Evolutionary conservation across 768 basidiomycete genomes (phyloP), one percentile per base, ranked within the genome.

Genomic region (Antrodiella citrinella): DNA sequence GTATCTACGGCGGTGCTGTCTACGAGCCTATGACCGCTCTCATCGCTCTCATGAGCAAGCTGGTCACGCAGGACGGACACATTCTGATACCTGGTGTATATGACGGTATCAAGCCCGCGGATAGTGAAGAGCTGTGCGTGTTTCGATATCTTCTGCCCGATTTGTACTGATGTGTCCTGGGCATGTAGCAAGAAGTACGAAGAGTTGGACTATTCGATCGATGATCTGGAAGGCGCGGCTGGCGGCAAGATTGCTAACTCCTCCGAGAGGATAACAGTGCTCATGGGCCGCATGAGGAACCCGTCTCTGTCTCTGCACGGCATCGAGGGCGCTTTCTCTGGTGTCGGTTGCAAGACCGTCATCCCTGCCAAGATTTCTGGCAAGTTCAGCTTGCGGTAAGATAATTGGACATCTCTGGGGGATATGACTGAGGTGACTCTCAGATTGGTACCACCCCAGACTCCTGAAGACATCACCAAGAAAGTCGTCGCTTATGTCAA

Each of bases 1-100:
- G 93, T 48, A 74, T 84, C 26, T 91, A 88, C 60, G 88, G 89
- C 15, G 73, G 83, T 42, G 82, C 78, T 22, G 85, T 90, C 13
- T 83, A 89, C 60, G 85, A 87, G 66, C 92, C 93, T n/a, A 93
- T 96, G 93, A 93, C 90, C 0, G 93, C 94, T 62, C 80, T 95
- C 47, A 74, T 95, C 63, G 64, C 69, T 39, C 70, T 96, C 55
- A 82, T 96, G 76, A 79, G 82, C 60, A 90, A 81, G 57, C 87
- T 96, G 43, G 92, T 95, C 48, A 78, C 79, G 42, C 72, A 76
- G 4, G 61, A 76, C 35, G 92, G 92, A n/a, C 73, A 80, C 42
- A 96, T 98, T 58, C 76, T 94, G 45, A 72, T 98, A 42, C 91
- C 92, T 0, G 93, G 93, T 2, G 77, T 97, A 47, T 84, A 90